Evolutionary conservation across 768 basidiomycete species (phyloP), one percentile per base, ranked within the genome.

Genomic region (Ephemerocybe angulata): DNA sequence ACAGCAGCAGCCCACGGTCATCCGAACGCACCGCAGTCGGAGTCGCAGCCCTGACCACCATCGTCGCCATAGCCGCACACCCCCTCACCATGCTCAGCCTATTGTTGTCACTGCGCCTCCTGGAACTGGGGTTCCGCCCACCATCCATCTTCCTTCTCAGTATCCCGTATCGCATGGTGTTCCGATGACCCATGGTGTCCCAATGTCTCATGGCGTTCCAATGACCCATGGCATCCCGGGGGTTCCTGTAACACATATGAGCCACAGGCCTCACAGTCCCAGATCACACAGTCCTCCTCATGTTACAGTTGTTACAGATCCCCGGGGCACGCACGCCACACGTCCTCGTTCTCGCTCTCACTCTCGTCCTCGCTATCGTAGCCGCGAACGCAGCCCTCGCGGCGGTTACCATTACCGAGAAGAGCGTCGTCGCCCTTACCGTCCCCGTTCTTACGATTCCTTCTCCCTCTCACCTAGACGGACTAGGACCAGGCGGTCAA

Each of bases 1-100:
- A 19, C 49, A 22, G 27, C 56, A 49, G 29, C 57, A 51, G 28
- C 59, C 59, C 19, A 30, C 54, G 17, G 52, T 60, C 30, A 42
- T 58, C n/a, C 56, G 28, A 35, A 31, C 51, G 13, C 19, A 13
- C 17, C 46, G 28, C 13, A 24, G 21, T 4, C 42, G 24, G 6
- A 44, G 42, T 48, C 46, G 46, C 46, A 25, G 40, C 28, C 46
- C 27, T 17, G 30, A 28, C 10, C 46, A 30, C 27, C 24, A 48
- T 27, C 30, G 25, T 11, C 31, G 12, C 21, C 15, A 8, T 21
- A 48, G 5, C 17, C 43, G 35, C 19, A 13, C 38, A 15, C 21
- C 52, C 44, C 10, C 22, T n/a, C 15, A 13, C 3, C 24, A 19
- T 22, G 17, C 46, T 7, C 46, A 28, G 28, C 46, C 46, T 24